Evolutionary conservation across 768 basidiomycete genomes (phyloP).

Genomic region (Suillus sp.): DNA sequence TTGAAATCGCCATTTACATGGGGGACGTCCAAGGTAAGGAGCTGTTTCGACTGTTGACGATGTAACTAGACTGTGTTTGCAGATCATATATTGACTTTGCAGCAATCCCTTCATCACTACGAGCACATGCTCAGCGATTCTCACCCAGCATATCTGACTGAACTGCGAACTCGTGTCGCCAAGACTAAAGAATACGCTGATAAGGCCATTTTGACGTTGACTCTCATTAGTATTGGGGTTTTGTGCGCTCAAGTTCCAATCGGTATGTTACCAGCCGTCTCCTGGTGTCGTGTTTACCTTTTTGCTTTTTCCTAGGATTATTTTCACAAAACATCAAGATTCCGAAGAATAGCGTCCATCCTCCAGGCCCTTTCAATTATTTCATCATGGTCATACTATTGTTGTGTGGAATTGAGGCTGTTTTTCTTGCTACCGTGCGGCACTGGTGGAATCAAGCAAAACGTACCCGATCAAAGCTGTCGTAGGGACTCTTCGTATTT

Average conservation of each 20-base stretch:
- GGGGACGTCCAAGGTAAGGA: slow-evolving; percentile 86
- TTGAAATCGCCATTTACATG: slow-evolving; percentile 83
- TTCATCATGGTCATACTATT: slow-evolving; percentile 59
- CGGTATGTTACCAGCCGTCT: slow-evolving; percentile 41
- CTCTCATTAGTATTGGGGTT: slow-evolving; percentile 66
- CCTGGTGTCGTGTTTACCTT: slow-evolving; percentile 4
- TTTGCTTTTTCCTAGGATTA: slow-evolving; percentile 45
- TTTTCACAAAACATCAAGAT: slow-evolving; percentile 68
- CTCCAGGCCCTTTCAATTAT: slow-evolving; percentile 43
- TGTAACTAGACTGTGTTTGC: slow-evolving; percentile 10
- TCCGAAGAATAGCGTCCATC: slow-evolving; percentile 51
- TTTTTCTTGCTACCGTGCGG: slow-evolving; percentile 51
- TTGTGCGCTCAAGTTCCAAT: slow-evolving; percentile 62
- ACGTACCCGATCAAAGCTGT: slow-evolving; percentile 31
- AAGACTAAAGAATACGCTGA: slow-evolving; percentile 64
- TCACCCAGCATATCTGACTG: slow-evolving; percentile 82
- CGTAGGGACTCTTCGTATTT: not conserved
- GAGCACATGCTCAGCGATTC: slow-evolving; percentile 88
- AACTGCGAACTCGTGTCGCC: slow-evolving; percentile 65
- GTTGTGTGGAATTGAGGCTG: slow-evolving; percentile 44
- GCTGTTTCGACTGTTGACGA: not conserved
- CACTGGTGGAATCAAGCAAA: slow-evolving; percentile 67
- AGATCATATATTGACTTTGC: slow-evolving; percentile 92
- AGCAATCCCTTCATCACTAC: slow-evolving; percentile 82
- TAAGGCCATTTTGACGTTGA: slow-evolving; percentile 65